Evolutionary conservation across 2,329 filamentous ascomycete genomes (phyloP).

Genomic region (Alternaria dauci): DNA sequence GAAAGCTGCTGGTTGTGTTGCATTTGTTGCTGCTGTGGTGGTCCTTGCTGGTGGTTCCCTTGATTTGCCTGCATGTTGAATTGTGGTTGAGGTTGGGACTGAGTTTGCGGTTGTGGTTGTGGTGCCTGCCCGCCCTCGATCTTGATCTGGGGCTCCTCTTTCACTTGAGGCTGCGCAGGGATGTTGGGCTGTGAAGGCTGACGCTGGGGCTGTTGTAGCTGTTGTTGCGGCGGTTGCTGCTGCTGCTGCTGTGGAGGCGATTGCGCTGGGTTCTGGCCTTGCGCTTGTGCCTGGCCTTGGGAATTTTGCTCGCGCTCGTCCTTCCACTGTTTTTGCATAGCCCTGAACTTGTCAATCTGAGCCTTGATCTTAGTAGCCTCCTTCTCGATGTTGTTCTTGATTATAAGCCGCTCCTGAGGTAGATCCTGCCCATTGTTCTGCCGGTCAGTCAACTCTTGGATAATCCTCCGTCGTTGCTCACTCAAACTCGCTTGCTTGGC

Average conservation of each 20-base stretch:
- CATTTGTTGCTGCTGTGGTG: conserved; percentile 28
- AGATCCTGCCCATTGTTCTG: conserved; percentile 45
- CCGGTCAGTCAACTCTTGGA: conserved; percentile 42
- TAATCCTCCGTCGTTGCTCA: conserved; percentile 36
- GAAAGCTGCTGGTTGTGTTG: conserved; percentile 30
- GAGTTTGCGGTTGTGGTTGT: conserved; percentile 31
- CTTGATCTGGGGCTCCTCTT: conserved; percentile 49
- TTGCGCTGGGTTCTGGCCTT: conserved; percentile 33
- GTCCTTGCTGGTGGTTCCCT: conserved; percentile 31
- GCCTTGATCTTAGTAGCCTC: conserved; percentile 41
- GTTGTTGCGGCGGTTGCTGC: conserved; percentile 34
- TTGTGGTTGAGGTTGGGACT: conserved; percentile 16
- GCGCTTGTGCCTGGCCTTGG: conserved; percentile 39
- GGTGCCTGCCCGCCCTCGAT: conserved; percentile 41
- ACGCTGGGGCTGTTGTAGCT: conserved; percentile 39
- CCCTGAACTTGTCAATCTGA: conserved; percentile 48
- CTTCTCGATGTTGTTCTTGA: conserved; percentile 41
- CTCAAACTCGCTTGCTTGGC: conserved; percentile 42
- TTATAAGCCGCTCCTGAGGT: conserved; percentile 37
- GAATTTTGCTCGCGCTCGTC: conserved; percentile 43
- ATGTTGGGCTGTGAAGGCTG: conserved; percentile 42
- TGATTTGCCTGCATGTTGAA: conserved; percentile 38
- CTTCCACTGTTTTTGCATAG: conserved; percentile 47
- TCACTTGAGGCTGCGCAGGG: conserved; percentile 35
- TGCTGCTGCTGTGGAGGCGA: conserved; percentile 40